Evolutionary conservation across 2,329 filamentous ascomycete species (phyloP).

Genomic region (Botryotinia convoluta): DNA sequence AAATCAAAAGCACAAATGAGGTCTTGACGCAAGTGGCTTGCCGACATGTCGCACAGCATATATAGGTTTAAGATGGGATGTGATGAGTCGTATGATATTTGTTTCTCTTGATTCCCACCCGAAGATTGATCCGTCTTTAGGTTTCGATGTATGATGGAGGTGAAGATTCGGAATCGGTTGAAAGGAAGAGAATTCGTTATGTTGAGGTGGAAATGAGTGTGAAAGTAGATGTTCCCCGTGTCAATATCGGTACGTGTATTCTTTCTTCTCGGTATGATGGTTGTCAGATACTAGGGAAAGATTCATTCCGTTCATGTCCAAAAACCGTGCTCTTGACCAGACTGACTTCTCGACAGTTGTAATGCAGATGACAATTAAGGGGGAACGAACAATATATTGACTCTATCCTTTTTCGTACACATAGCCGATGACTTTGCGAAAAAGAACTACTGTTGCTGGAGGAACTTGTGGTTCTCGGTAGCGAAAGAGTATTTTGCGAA

Average conservation of each 20-base stretch:
- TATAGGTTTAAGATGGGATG: slow-evolving; percentile 8
- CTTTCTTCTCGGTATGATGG: background rate
- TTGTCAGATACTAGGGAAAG: background rate
- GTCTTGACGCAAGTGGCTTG: slow-evolving; percentile 4
- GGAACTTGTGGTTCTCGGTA: background rate
- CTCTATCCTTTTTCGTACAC: background rate
- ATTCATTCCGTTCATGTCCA: background rate
- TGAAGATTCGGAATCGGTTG: background rate
- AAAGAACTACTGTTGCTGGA: background rate
- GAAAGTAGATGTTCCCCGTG: background rate
- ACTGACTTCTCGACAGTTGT: background rate
- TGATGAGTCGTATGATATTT: slow-evolving; percentile 10
- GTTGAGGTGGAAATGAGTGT: background rate
- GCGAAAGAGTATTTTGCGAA: background rate
- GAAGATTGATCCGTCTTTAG: background rate
- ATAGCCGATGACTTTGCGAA: background rate
- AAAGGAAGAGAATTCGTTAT: background rate
- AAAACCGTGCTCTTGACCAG: background rate
- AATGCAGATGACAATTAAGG: background rate
- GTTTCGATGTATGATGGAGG: background rate
- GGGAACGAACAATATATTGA: background rate
- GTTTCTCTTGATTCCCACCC: background rate
- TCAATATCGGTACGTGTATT: background rate
- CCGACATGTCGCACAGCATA: slow-evolving; percentile 3
- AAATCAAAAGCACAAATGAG: background rate